Percentiles rank a stretch among this genome's conserved stretches.
Conservation (phyloP, 2,329 filamentous ascomycete species). For the Mollisiaceae sp. region DNA sequence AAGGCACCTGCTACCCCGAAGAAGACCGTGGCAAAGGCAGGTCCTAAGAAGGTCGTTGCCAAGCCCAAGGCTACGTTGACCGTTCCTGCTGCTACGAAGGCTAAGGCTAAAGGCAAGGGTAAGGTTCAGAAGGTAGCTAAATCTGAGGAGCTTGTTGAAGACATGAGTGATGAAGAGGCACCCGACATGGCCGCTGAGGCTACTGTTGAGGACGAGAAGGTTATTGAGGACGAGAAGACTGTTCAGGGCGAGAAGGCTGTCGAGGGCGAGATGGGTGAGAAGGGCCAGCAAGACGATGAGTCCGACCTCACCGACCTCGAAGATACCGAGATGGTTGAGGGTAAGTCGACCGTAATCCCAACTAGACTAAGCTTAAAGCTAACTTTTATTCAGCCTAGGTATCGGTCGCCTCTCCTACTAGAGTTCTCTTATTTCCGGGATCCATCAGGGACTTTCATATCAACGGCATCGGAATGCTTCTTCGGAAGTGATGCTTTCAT, state of each 20-base stretch:
- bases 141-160: too few relatives aligned
- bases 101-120: not conserved
- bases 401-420: too few relatives aligned
- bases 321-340: not conserved
- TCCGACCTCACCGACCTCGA: not conserved
- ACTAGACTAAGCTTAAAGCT: not conserved
- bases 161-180: not conserved
- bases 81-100: not conserved
- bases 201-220: constrained; percentile 26
- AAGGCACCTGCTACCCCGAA: constrained; percentile 1
- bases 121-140: not conserved
- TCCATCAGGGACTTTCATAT: too few relatives aligned
- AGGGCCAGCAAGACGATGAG: constrained; percentile 14
- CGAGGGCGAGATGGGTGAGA: too few relatives aligned
- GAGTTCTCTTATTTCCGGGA: too few relatives aligned
- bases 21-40: constrained; percentile 27
- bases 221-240: too few relatives aligned
- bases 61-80: constrained; percentile 19
- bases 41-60: constrained; percentile 40
- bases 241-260: too few relatives aligned
- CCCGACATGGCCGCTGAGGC: not conserved
- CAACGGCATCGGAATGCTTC: too few relatives aligned
- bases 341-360: not conserved
- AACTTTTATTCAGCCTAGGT: not conserved
- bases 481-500: not conserved